These are phyloP conservation scores for Coniochaeta pulveracea DNA, from an alignment of 2,329 filamentous ascomycete genomes.

Conservation along the genomic window DNA sequence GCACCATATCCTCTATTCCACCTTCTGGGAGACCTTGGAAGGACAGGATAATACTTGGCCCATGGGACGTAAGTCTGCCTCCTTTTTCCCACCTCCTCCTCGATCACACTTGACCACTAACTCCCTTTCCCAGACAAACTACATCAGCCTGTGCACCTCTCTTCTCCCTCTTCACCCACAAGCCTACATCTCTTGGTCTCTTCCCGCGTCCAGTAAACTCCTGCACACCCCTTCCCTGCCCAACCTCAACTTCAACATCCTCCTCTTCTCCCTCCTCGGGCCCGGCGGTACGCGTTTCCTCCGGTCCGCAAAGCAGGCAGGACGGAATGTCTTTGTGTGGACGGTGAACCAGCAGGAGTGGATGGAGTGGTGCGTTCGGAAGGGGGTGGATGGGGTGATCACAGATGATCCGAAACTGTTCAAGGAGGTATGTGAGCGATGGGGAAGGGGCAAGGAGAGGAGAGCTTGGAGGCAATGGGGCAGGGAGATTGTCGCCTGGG, in stretches of 20 bases:
- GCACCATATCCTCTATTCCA: constrained; percentile 45
- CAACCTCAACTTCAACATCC: constrained; percentile 67
- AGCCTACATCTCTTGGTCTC: constrained; percentile 58
- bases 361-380: constrained; percentile 72
- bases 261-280: constrained; percentile 56
- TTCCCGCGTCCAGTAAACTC: constrained; percentile 60
- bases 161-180: constrained; percentile 53
- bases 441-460: too few relatives aligned
- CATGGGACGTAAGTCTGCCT: constrained; percentile 70
- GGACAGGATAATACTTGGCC: constrained; percentile 64
- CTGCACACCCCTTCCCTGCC: constrained; percentile 39
- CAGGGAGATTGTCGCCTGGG: too few relatives aligned
- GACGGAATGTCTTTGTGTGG: constrained; percentile 64
- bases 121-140: constrained; percentile 40
- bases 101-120: constrained; percentile 6
- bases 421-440: constrained; percentile 42
- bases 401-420: constrained; percentile 72
- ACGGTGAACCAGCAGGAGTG: constrained; percentile 69
- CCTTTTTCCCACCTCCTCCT: not conserved
- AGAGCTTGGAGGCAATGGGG: too few relatives aligned
- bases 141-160: constrained; percentile 49
- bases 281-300: constrained; percentile 58
- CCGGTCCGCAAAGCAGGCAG: constrained; percentile 39
- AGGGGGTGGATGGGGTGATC: constrained; percentile 65
- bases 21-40: constrained; percentile 49